Conservation (phyloP, 106 monocot species). For the Apostasia shenzhenica region DNA sequence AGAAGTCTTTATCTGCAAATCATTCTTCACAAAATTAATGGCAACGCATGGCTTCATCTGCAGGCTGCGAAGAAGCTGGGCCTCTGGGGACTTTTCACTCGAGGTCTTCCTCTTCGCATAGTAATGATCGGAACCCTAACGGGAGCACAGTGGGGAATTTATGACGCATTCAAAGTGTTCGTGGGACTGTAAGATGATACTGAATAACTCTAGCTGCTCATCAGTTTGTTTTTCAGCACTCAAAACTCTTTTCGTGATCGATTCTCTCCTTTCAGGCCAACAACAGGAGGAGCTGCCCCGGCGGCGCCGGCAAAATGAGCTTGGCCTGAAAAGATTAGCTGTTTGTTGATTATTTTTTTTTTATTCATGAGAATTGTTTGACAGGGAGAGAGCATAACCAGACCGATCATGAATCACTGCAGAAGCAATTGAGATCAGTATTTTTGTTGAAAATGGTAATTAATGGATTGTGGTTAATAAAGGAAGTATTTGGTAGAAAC, state of each 20-base stretch:
- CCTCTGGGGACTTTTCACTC: slow-evolving; percentile 33
- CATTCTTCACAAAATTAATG: no score
- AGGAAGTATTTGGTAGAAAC: no score
- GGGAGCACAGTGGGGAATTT: slow-evolving; percentile 34
- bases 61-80: slow-evolving; percentile 38
- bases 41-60: background rate
- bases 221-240: background rate
- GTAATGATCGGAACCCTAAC: slow-evolving; percentile 40
- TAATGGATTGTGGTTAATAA: no score
- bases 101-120: slow-evolving; percentile 38
- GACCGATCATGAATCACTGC: no score
- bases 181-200: slow-evolving; percentile 35
- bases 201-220: background rate
- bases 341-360: no score
- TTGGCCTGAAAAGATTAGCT: no score
- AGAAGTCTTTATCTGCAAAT: no score
- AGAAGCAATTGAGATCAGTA: no score
- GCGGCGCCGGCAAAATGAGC: slow-evolving; percentile 9
- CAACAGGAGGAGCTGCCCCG: slow-evolving; percentile 45
- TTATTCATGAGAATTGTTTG: no score
- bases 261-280: slow-evolving; percentile 35
- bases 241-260: background rate
- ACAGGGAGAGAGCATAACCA: no score
- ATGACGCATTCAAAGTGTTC: slow-evolving; percentile 38
- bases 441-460: no score